Percentiles rank a stretch among this genome's conserved stretches.
Conservation (phyloP, 139 green algal genomes). For the Dunaliella primolecta region DNA sequence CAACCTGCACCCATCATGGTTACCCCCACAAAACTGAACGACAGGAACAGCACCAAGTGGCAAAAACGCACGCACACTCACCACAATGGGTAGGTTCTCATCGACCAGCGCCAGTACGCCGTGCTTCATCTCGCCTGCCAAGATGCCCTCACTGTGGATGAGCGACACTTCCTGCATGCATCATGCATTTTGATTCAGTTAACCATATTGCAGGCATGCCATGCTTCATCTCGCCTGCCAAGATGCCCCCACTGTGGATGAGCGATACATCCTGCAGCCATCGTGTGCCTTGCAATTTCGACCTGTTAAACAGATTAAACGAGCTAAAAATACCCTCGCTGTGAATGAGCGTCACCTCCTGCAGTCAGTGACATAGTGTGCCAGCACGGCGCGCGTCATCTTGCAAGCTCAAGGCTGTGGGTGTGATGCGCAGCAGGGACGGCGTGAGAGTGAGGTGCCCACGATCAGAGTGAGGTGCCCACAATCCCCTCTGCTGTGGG, state of each 20-base stretch:
- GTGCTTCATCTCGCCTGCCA: conserved; percentile 99
- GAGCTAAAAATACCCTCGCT: too few relatives aligned
- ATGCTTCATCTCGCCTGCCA: conserved; percentile 99
- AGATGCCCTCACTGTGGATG: conserved; percentile 95
- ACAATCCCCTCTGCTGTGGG: too few relatives aligned
- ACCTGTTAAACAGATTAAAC: neutral
- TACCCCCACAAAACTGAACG: too few relatives aligned
- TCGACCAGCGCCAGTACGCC: conserved; percentile 95
- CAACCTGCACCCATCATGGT: too few relatives aligned
- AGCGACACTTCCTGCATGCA: conserved; percentile 85
- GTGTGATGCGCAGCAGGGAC: too few relatives aligned
- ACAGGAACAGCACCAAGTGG: too few relatives aligned
- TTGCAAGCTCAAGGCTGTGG: too few relatives aligned
- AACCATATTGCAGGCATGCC: conserved; percentile 93
- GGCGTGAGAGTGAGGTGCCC: too few relatives aligned
- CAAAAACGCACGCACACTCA: too few relatives aligned
- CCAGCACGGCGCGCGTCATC: too few relatives aligned
- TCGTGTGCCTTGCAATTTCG: conserved; percentile 11
- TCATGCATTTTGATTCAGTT: too few relatives aligned
- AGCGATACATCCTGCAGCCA: conserved; percentile 80
- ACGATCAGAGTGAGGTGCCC: too few relatives aligned
- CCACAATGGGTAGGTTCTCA: conserved; percentile 88
- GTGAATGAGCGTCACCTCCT: conserved; percentile 19
- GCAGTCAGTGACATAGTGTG: conserved; percentile 28
- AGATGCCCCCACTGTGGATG: conserved; percentile 95